A percentile compares a stretch with the other conserved stretches of the same genome.
Evolutionary conservation across 345 rosid species (phyloP).

Genomic region (Salix arbutifolia): DNA sequence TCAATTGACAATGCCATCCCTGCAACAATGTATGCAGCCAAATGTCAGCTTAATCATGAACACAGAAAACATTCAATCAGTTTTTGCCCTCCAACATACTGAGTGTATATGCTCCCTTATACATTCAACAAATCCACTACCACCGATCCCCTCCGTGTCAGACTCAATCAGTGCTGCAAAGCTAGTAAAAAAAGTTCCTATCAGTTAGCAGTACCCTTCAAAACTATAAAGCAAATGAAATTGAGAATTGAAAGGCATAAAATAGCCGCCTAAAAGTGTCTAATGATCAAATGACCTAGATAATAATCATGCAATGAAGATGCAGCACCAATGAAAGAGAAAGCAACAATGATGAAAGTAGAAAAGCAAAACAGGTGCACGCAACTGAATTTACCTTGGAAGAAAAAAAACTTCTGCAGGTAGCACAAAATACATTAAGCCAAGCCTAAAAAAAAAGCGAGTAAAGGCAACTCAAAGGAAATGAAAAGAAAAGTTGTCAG

Average conservation of each 20-base stretch:
- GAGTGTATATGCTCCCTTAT: slow-evolving; percentile 92
- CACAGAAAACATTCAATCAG: slow-evolving; percentile 14
- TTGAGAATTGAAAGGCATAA: slow-evolving; percentile 6
- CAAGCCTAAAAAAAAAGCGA: too few species aligned
- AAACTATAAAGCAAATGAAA: slow-evolving; percentile 9
- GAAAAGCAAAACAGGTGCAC: too few species aligned
- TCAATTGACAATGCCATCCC: slow-evolving; percentile 88
- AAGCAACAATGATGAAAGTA: too few species aligned
- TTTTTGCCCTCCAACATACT: slow-evolving; percentile 38
- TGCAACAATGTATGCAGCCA: slow-evolving; percentile 36
- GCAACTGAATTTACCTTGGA: too few species aligned
- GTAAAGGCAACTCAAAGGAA: too few species aligned
- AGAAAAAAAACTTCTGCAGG: too few species aligned
- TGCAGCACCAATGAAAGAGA: too few species aligned
- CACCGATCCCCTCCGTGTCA: slow-evolving; percentile 99
- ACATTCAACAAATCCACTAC: slow-evolving; percentile 97
- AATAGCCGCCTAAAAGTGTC: slow-evolving; percentile 14
- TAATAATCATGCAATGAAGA: too few species aligned
- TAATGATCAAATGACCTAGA: too few species aligned
- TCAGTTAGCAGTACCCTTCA: slow-evolving; percentile 13
- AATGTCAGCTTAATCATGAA: slow-evolving; percentile 28
- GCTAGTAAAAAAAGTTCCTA: slow-evolving; percentile 16
- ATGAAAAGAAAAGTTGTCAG: too few species aligned
- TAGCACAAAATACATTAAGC: too few species aligned
- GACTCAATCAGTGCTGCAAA: slow-evolving; percentile 94